These are phyloP conservation scores for Purpureocillium lavendulum DNA, from an alignment of 2,329 filamentous ascomycete genomes.

Conservation along the genomic window DNA sequence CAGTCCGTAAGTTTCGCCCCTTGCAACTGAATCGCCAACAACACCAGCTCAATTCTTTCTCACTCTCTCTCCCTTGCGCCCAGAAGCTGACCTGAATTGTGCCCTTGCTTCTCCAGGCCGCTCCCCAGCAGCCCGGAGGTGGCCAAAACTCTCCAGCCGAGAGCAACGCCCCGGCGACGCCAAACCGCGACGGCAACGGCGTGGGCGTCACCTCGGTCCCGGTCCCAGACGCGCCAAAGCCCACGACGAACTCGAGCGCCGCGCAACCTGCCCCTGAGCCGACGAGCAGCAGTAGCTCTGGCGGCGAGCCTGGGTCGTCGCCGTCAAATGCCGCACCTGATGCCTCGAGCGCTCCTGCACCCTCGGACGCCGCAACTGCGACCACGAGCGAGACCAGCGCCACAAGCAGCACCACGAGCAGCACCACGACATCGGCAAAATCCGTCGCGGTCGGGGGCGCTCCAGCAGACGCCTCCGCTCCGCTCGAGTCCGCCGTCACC, in stretches of 20 bases:
- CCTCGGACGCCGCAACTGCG: constrained; percentile 2
- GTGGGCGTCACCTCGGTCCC: constrained; percentile 22
- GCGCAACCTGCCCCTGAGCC: neutral
- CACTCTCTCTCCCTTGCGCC: too few relatives aligned
- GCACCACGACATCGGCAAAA: neutral
- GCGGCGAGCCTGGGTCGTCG: neutral
- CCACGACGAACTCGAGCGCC: constrained; percentile 17
- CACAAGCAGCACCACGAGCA: neutral
- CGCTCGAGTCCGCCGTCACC: constrained; percentile 5
- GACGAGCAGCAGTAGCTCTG: neutral
- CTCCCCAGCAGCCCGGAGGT: too few relatives aligned
- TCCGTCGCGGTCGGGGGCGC: constrained; percentile 2
- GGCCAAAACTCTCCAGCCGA: too few relatives aligned
- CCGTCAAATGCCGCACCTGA: neutral
- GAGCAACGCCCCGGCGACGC: neutral
- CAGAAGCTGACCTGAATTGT: too few relatives aligned
- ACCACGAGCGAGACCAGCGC: constrained; percentile 1
- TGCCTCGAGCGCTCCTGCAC: constrained; percentile 4
- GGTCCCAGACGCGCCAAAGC: constrained; percentile 14
- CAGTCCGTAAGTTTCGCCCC: neutral
- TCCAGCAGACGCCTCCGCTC: constrained; percentile 1
- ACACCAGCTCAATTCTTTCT: too few relatives aligned
- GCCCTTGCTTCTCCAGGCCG: too few relatives aligned
- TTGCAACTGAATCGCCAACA: neutral
- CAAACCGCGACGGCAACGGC: constrained; percentile 14